Conservation (phyloP, 257 asterid species). For the Penstemon newberryi region DNA sequence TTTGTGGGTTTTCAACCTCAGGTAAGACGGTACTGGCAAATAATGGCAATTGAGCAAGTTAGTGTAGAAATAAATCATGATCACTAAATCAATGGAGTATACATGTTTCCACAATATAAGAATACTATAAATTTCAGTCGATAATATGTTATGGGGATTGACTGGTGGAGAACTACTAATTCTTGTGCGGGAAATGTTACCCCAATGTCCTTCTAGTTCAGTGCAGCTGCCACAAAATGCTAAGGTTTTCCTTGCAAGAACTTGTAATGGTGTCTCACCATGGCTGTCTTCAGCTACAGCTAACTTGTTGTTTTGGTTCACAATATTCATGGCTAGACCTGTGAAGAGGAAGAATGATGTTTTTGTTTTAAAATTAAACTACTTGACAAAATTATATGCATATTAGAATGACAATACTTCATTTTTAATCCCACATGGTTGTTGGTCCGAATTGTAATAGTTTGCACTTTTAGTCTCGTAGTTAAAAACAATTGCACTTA, state of each 20-base stretch:
- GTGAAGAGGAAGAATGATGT: background rate
- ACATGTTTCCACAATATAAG: background rate
- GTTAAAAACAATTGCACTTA: too few species aligned
- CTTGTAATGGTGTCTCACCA: conserved; percentile 28
- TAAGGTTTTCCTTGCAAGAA: conserved; percentile 37
- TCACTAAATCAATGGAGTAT: background rate
- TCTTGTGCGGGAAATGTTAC: background rate
- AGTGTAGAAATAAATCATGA: too few species aligned
- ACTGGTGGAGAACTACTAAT: background rate
- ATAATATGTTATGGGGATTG: too few species aligned
- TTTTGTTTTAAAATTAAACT: background rate
- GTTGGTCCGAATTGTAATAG: too few species aligned
- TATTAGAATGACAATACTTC: too few species aligned
- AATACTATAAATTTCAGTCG: background rate
- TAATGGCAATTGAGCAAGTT: too few species aligned
- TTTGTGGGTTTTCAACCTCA: conserved; percentile 5
- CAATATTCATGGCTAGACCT: conserved; percentile 32
- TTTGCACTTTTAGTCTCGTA: too few species aligned
- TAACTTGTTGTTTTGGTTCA: background rate
- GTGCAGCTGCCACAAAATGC: conserved; percentile 18
- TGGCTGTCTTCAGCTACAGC: conserved; percentile 26
- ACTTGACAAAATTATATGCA: background rate
- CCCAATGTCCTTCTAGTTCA: background rate
- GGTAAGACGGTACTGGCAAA: conserved; percentile 14
- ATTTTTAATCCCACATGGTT: too few species aligned